Evolutionary conservation across 495 filamentous ascomycete species (phyloP).

Genomic region (Delitschia confertaspora): DNA sequence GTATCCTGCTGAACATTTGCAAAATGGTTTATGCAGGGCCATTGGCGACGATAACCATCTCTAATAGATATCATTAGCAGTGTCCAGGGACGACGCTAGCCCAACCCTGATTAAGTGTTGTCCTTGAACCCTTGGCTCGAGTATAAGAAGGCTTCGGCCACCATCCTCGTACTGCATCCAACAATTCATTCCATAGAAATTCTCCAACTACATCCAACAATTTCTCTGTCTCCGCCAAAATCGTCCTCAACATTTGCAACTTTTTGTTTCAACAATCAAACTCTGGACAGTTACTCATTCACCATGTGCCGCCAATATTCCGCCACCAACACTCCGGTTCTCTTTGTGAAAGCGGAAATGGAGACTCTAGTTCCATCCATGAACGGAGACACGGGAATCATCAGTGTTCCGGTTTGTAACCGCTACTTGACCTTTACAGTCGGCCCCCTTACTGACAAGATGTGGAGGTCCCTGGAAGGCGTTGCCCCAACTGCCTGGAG

Average conservation of each 20-base stretch:
- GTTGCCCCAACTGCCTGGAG: slow-evolving; percentile 31
- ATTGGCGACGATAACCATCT: too few relatives aligned
- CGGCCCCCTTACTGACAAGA: not conserved
- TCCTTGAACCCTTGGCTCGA: too few relatives aligned
- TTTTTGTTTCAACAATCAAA: slow-evolving; percentile 19
- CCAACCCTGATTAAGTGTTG: too few relatives aligned
- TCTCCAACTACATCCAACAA: not conserved
- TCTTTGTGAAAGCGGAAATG: slow-evolving; percentile 4
- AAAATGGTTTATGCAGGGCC: too few relatives aligned
- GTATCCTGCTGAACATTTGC: too few relatives aligned
- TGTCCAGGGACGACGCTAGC: too few relatives aligned
- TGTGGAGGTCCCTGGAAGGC: slow-evolving; percentile 32
- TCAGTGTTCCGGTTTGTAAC: slow-evolving; percentile 17
- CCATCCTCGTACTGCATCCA: too few relatives aligned
- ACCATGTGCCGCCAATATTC: slow-evolving; percentile 23
- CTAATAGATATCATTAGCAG: too few relatives aligned
- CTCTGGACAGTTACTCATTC: too few relatives aligned
- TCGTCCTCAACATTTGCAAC: not conserved
- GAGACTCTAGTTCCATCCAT: slow-evolving; percentile 5
- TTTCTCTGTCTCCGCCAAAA: not conserved
- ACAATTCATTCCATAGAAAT: too few relatives aligned
- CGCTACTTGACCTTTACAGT: not conserved
- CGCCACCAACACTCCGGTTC: slow-evolving; percentile 21
- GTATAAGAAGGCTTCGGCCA: not conserved
- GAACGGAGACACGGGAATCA: slow-evolving; percentile 13